Evolutionary conservation across 345 rosid species (phyloP), one percentile per base, ranked within the genome.

Genomic region (Passiflora organensis): DNA sequence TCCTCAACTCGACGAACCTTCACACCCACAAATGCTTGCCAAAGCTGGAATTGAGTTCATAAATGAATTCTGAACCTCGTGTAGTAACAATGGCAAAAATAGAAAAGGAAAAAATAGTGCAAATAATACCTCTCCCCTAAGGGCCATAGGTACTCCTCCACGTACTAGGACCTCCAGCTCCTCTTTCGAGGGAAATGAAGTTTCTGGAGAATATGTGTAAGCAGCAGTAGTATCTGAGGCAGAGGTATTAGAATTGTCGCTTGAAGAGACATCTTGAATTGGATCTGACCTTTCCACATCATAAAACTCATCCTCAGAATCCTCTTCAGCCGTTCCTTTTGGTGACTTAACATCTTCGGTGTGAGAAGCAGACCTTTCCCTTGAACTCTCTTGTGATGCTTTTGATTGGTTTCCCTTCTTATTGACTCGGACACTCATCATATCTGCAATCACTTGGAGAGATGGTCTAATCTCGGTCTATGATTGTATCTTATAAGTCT

Each of bases 21-120:
- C 56, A 83, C 95, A 72, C 97, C 99, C 25, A 79, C 97, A 75
- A 94, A 89, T 68, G 99, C 97, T 89, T 89, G 96, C 99, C 99
- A 94, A 18, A 94, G 86, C 99, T 94, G 78, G 65, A 77, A 77
- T 55, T 50, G 55, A 28, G 64, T 66, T 60, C 69, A 67, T 32
- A 64, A 13, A 75, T 54, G 43, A 56, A 25, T 36, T 46, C 11
- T 55, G 54, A 67, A 56, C 42, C 48, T 58, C 48, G 68, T 22
- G 54, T 13, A 54, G 36, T 22, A 16, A 43, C 11, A 49, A 43
- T n/a, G n/a, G n/a, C n/a, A 43, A 5, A 13, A 16, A 43, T 10
- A 15, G 25, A 23, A 12, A 48, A 39, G 21, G 32, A 23, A 39
- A 64, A n/a, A 61, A 54, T 13, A 65, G 54, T 48, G 49, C 49